phyloP scores from a whole-genome alignment of 805 yeast genomes.

The Alloascoidea hylecoeti region DNA sequence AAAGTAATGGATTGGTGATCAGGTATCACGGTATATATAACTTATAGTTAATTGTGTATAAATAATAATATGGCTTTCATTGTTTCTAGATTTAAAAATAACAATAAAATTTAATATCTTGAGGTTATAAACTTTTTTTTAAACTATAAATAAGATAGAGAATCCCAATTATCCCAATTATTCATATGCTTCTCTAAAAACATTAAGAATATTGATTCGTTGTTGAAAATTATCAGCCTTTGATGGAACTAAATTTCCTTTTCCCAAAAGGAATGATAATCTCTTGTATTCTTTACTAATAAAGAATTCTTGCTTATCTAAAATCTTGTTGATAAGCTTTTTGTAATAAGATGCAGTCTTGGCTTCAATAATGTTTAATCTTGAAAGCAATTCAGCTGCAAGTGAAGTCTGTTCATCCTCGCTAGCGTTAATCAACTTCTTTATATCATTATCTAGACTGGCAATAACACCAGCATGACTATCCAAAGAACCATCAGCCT shows the following conservation, averaged over 20 bases:
- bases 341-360: neutral
- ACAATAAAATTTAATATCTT: too few species aligned
- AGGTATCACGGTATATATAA: too few species aligned
- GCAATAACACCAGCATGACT: constrained; percentile 24
- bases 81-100: too few species aligned
- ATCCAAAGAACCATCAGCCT: constrained; percentile 24
- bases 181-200: constrained; percentile 11
- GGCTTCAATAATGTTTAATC: neutral
- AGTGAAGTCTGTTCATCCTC: neutral
- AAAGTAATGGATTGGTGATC: constrained; percentile 15
- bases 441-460: constrained; percentile 17
- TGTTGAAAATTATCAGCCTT: constrained; percentile 35
- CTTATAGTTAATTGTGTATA: too few species aligned
- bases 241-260: constrained; percentile 21
- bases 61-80: too few species aligned
- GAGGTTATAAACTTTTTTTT: too few species aligned
- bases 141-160: too few species aligned
- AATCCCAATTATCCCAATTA: too few species aligned
- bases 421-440: constrained; percentile 11
- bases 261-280: constrained; percentile 24
- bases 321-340: neutral
- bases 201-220: constrained; percentile 34
- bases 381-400: neutral
- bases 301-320: constrained; percentile 14
- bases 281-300: constrained; percentile 31